Evolutionary conservation across 257 asterid species (phyloP).

Genomic region (Solanum chilense): DNA sequence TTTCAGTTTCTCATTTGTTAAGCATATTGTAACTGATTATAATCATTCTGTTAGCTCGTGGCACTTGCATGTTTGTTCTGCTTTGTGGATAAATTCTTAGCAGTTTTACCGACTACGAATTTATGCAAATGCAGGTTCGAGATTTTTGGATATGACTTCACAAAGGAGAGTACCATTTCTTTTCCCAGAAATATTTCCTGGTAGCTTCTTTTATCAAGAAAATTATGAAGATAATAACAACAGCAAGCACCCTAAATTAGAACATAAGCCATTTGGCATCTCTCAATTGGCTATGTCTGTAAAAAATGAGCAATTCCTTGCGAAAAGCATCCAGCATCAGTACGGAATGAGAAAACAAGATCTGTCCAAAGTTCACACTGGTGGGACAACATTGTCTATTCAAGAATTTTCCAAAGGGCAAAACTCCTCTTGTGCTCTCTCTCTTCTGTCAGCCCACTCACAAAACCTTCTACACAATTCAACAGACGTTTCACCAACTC

Average conservation of each 20-base stretch:
- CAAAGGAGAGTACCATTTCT: constrained; percentile 21
- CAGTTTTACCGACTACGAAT: background rate
- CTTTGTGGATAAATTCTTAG: background rate
- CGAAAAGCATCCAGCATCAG: constrained; percentile 2
- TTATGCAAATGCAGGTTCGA: constrained; percentile 23
- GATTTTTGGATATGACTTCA: constrained; percentile 18
- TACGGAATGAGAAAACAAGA: constrained; percentile 3
- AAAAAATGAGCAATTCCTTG: background rate
- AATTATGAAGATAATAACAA: constrained; percentile 7
- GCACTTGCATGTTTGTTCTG: background rate
- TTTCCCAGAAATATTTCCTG: constrained; percentile 23
- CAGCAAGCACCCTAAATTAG: constrained; percentile 2
- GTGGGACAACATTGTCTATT: constrained; percentile 3
- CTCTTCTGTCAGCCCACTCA: constrained; percentile 71
- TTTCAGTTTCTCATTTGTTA: background rate
- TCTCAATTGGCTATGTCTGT: constrained; percentile 6
- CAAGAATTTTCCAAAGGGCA: constrained; percentile 15
- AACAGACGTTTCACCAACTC: constrained; percentile 5
- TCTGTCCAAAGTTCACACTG: constrained; percentile 8
- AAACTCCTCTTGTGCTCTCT: constrained; percentile 47
- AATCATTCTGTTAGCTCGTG: background rate
- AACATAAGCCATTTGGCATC: constrained; percentile 6
- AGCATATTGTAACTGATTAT: background rate
- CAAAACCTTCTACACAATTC: constrained; percentile 15
- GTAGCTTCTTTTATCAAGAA: constrained; percentile 23